Percentiles rank a stretch among this genome's conserved stretches.
Evolutionary conservation across 768 basidiomycete species (phyloP).

Genomic region (Gymnopilus dilepis): DNA sequence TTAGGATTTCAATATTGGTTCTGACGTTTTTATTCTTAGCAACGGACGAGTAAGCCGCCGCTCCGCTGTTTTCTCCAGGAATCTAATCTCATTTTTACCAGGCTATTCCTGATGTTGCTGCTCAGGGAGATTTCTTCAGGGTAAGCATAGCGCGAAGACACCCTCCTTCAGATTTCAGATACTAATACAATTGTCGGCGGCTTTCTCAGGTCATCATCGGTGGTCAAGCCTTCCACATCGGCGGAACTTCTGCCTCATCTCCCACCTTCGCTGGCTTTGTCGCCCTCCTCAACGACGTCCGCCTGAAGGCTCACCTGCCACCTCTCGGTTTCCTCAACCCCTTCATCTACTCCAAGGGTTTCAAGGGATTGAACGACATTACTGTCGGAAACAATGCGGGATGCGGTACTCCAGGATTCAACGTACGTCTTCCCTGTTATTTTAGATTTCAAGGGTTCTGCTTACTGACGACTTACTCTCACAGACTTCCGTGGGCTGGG

Average conservation of each 20-base stretch:
- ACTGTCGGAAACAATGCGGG: constrained; percentile 55
- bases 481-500: constrained; percentile 58
- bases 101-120: constrained; percentile 71
- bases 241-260: constrained; percentile 67
- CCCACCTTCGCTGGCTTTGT: constrained; percentile 68
- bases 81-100: constrained; percentile 19
- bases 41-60: constrained; percentile 50
- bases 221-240: constrained; percentile 42
- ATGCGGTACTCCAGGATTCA: constrained; percentile 68
- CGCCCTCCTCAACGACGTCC: constrained; percentile 65
- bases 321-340: constrained; percentile 71
- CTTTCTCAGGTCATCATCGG: constrained; percentile 48
- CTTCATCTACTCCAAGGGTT: constrained; percentile 52
- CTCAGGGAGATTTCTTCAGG: constrained; percentile 53
- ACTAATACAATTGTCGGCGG: constrained; percentile 21
- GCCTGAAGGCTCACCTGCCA: constrained; percentile 45
- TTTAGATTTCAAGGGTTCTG: constrained; percentile 12
- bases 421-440: constrained; percentile 40
- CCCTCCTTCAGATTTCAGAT: background rate
- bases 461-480: background rate
- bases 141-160: background rate
- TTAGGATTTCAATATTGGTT: background rate
- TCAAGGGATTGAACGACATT: constrained; percentile 58
- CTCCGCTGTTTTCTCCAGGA: background rate
- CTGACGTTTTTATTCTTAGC: constrained; percentile 23